Conservation (phyloP, 768 basidiomycete species). For the Lactarius pseudohatsudake region DNA sequence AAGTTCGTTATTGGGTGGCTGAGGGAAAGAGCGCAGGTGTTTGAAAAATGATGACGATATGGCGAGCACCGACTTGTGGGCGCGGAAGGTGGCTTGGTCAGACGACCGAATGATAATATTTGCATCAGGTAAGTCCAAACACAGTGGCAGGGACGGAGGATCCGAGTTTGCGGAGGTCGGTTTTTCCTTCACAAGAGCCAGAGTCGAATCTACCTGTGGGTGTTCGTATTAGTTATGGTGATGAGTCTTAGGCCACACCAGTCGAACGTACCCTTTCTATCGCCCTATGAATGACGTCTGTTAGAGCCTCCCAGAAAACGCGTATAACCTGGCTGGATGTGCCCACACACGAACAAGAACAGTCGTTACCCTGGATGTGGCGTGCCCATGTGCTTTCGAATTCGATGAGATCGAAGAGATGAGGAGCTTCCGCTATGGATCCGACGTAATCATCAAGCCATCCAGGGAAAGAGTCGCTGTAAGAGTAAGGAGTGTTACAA, state of each 20-base stretch:
- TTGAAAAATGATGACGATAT: background rate
- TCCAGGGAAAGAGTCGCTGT: background rate
- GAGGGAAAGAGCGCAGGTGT: background rate
- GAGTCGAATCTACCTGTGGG: background rate
- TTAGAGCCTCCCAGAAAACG: background rate
- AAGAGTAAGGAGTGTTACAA: background rate
- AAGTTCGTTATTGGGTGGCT: background rate
- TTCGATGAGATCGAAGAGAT: background rate
- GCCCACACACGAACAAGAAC: background rate
- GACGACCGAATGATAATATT: background rate
- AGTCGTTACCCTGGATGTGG: background rate
- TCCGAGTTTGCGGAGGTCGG: background rate
- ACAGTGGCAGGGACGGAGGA: background rate
- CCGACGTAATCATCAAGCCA: constrained; percentile 11
- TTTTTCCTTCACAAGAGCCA: background rate
- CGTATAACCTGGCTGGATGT: background rate
- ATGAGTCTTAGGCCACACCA: background rate
- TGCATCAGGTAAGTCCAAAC: background rate
- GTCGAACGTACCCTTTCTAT: background rate
- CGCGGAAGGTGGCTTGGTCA: background rate
- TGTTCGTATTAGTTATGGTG: background rate
- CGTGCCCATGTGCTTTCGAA: constrained; percentile 1
- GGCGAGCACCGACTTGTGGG: background rate
- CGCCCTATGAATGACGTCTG: background rate
- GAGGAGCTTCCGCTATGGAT: background rate